Base-by-base conservation (phyloP, 331 rosid genomes). In the Quercus lobata region DNA sequence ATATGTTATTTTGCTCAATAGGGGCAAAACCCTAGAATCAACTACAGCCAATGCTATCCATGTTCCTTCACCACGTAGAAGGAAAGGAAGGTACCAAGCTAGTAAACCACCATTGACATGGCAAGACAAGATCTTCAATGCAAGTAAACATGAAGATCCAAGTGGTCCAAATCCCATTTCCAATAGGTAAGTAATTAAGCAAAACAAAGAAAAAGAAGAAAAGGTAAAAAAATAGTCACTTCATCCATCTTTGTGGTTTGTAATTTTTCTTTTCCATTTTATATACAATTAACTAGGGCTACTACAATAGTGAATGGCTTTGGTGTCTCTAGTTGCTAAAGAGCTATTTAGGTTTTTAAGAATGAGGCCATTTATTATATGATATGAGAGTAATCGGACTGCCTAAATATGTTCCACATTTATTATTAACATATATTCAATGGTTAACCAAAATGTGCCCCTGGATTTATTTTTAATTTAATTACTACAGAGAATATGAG, bases 121-220 rank as follows among this genome's bases (percentile, higher is more conserved):
- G 94, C 54, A 83, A 74, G 80, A 84, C 58, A 84, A 72, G 80
- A 84, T 73, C 81, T 90, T 90, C 84, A 86, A 82, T 78, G 90
- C 81, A 1, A 79, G 87, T 85, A 87, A 78, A 58, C 97, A 91
- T 84, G 94, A 91, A 87, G 97, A 91, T 15, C 97, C 97, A 29
- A 93, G 97, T 80, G 97, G 97, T 80, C 97, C 97, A 55, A 93
- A 91, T 71, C 97, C 97, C 71, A 93, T 91, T 82, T 93, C 97
- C 73, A 93, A 91, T 78, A 91, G 93, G 93, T 90, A 84, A 92
- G 58, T 34, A 76, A 60, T 37, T 15, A 65, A 53, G 69, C 41
- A 73, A 68, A 41, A 54, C 74, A 49, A 21, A 21, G 75, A n/a
- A 34, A 21, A 69, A 7, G 25, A 69, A 69, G 21, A 46, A 15